Evolutionary conservation across 305 asterid genomes (phyloP).

Genomic region (Fraxinus albicans): DNA sequence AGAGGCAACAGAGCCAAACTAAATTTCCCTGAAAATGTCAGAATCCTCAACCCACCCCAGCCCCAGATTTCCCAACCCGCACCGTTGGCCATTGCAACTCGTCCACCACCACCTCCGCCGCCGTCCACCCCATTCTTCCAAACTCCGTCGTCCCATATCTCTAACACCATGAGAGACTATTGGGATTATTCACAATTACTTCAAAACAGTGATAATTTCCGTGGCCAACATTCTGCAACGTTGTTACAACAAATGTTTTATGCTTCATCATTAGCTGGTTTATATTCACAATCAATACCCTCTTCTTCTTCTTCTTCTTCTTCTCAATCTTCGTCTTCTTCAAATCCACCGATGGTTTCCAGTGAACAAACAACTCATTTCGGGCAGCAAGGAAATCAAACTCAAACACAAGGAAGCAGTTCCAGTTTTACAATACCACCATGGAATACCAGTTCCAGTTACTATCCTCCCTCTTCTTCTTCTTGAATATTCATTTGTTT

Average conservation of each 20-base stretch:
- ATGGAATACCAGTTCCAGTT: slow-evolving; percentile 42
- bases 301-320: slow-evolving; percentile 31
- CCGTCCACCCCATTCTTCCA: slow-evolving; percentile 29
- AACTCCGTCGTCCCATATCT: slow-evolving; percentile 13
- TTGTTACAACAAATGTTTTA: slow-evolving; percentile 50
- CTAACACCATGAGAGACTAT: slow-evolving; percentile 44
- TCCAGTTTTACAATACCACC: slow-evolving; percentile 40
- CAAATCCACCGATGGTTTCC: slow-evolving; percentile 44
- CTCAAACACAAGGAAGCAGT: slow-evolving; percentile 27
- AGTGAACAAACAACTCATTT: slow-evolving; percentile 47
- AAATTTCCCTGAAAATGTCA: slow-evolving; percentile 80
- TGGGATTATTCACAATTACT: slow-evolving; percentile 67
- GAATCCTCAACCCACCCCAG: slow-evolving; percentile 42
- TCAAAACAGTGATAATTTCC: slow-evolving; percentile 40
- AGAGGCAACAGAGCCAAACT: slow-evolving; percentile 93
- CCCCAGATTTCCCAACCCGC: slow-evolving; percentile 12
- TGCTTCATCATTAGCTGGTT: slow-evolving; percentile 48
- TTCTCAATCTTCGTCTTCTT: slow-evolving; percentile 26
- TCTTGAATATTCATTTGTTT: slow-evolving; percentile 30
- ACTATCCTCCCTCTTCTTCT: slow-evolving; percentile 52
- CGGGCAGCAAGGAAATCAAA: slow-evolving; percentile 36
- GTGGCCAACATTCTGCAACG: slow-evolving; percentile 27
- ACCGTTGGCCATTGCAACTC: neutral
- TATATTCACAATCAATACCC: slow-evolving; percentile 38
- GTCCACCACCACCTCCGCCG: slow-evolving; percentile 20